phyloP scores from a whole-genome alignment of 2,329 filamentous ascomycete species.

The Cadophora malorum region DNA sequence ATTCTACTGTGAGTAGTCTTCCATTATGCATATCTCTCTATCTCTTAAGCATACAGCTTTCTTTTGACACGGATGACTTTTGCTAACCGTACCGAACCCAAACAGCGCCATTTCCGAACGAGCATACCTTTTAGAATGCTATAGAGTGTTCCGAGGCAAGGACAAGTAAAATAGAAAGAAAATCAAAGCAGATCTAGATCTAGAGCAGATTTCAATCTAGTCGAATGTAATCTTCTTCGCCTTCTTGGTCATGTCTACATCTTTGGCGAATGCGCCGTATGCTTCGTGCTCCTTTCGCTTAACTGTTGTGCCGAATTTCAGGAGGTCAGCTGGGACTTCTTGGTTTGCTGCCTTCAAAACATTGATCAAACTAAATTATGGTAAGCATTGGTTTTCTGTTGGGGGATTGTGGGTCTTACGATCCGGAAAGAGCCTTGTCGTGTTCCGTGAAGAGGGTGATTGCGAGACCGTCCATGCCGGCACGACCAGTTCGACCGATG shows the following conservation, averaged over 20 bases:
- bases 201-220: conserved; percentile 40
- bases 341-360: conserved; percentile 94
- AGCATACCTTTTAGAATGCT: conserved; percentile 58
- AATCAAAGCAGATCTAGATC: background rate
- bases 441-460: conserved; percentile 95
- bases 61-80: background rate
- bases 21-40: background rate
- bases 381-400: background rate
- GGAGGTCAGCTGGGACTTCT: conserved; percentile 83
- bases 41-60: conserved; percentile 5
- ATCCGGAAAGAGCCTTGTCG: conserved; percentile 90
- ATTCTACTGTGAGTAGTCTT: conserved; percentile 63
- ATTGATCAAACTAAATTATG: conserved; percentile 75
- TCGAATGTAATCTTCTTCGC: conserved; percentile 95
- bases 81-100: conserved; percentile 20
- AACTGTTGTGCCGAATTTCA: conserved; percentile 97
- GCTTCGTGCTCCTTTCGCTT: conserved; percentile 98
- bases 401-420: conserved; percentile 60
- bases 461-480: conserved; percentile 85
- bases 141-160: conserved; percentile 51
- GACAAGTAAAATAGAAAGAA: conserved; percentile 20
- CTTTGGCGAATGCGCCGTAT: conserved; percentile 95
- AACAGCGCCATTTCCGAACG: conserved; percentile 61
- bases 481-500: conserved; percentile 93
- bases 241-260: conserved; percentile 81